Evolutionary conservation across 2,329 filamentous ascomycete genomes (phyloP).

Genomic region (Nothophaeocryptopus gaeumannii): DNA sequence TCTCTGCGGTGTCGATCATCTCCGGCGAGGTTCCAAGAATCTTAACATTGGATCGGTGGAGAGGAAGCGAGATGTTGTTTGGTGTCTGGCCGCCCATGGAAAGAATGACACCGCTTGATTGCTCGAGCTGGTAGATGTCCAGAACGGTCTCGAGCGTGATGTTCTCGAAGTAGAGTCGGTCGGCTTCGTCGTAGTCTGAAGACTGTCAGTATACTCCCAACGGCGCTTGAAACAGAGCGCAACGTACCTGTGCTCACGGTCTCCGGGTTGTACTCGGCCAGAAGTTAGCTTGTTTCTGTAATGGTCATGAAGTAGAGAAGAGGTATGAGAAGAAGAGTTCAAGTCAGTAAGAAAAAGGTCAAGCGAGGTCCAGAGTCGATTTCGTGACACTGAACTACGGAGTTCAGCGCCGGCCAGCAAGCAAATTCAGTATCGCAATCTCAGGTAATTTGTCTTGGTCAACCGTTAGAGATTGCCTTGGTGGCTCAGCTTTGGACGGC

Average conservation of each 20-base stretch:
- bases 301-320: background rate
- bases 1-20: slow-evolving; percentile 98
- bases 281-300: slow-evolving; percentile 1
- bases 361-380: no score
- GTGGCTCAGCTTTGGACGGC: no score
- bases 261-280: slow-evolving; percentile 73
- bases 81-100: slow-evolving; percentile 97
- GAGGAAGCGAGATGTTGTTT: slow-evolving; percentile 91
- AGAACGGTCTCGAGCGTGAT: slow-evolving; percentile 64
- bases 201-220: no score
- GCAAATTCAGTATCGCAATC: no score
- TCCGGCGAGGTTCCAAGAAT: slow-evolving; percentile 94
- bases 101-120: slow-evolving; percentile 78
- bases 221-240: no score
- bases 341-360: no score
- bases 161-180: slow-evolving; percentile 93
- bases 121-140: slow-evolving; percentile 89
- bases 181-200: slow-evolving; percentile 85
- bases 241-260: slow-evolving; percentile 66
- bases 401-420: no score
- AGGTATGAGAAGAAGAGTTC: background rate
- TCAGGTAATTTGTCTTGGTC: no score
- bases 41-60: slow-evolving; percentile 86
- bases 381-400: no score
- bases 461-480: no score